These are phyloP conservation scores for Phytophthora podocarpi DNA, from an alignment of 352 stramenopile species.

Conservation along the genomic window DNA sequence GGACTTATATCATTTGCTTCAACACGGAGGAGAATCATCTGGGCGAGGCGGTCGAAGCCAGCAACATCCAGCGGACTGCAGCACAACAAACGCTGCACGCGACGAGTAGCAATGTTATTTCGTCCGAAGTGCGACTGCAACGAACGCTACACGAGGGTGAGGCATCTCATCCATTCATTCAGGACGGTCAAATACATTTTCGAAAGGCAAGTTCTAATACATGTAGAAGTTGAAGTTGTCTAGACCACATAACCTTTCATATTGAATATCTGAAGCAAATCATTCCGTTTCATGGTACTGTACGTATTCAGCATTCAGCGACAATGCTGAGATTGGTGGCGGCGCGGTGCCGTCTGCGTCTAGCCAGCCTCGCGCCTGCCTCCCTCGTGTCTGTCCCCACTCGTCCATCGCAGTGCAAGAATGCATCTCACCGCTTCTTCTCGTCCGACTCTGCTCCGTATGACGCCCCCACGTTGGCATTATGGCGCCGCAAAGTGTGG, in stretches of 20 bases:
- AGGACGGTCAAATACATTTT: background rate
- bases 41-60: background rate
- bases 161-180: background rate
- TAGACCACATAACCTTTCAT: background rate
- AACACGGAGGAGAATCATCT: background rate
- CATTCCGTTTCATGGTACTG: background rate
- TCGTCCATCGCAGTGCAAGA: background rate
- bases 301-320: no score
- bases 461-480: background rate
- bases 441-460: background rate
- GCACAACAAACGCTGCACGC: background rate
- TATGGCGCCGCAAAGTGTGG: background rate
- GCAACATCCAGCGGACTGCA: conserved; percentile 7
- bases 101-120: background rate
- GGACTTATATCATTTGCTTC: background rate
- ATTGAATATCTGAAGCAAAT: background rate
- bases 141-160: conserved; percentile 8
- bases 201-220: no score
- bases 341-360: background rate
- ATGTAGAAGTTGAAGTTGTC: conserved; percentile 10
- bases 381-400: background rate
- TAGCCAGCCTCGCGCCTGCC: background rate
- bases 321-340: background rate
- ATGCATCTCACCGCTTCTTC: background rate
- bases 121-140: background rate